A percentile compares a stretch with the other conserved stretches of the same genome.
These are phyloP conservation scores for Calonectria pseudoturangicola DNA, from an alignment of 2,329 filamentous ascomycete genomes.

Conservation along the genomic window DNA sequence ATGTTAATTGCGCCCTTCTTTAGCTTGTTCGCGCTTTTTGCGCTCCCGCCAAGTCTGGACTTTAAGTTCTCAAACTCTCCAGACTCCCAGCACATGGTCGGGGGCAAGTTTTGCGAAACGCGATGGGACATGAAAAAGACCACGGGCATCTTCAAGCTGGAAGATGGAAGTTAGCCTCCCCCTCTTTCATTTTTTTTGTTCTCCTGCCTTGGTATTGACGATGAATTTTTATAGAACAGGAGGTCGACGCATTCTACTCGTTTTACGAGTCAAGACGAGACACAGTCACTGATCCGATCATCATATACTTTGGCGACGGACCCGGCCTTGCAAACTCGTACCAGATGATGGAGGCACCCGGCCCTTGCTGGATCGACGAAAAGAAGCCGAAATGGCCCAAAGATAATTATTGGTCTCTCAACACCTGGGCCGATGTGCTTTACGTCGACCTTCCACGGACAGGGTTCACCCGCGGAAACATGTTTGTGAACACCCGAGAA, in stretches of 20 bases:
- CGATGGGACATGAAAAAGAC: not conserved
- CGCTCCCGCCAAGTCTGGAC: not conserved
- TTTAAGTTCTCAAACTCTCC: not conserved
- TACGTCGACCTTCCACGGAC: slow-evolving; percentile 33
- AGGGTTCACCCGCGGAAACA: slow-evolving; percentile 34
- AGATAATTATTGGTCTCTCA: slow-evolving; percentile 28
- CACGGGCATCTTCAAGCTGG: not conserved
- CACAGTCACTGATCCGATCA: not conserved
- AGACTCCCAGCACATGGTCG: not conserved
- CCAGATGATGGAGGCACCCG: slow-evolving; percentile 27
- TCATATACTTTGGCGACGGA: slow-evolving; percentile 36
- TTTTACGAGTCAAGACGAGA: slow-evolving; percentile 29
- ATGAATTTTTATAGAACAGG: not conserved
- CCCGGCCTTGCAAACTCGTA: slow-evolving; percentile 27
- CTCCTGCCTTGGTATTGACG: not conserved
- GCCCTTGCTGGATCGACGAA: slow-evolving; percentile 27
- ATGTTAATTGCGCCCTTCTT: too few relatives aligned
- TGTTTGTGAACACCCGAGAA: not conserved
- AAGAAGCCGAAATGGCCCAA: not conserved
- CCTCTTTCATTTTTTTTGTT: too few relatives aligned
- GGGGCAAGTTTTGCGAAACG: slow-evolving; percentile 2
- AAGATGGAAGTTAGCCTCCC: not conserved
- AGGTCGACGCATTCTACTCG: slow-evolving; percentile 36
- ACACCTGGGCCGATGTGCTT: slow-evolving; percentile 33
- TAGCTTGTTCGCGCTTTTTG: too few relatives aligned